Conservation (phyloP, 352 stramenopile species). For the Globisporangium sylvaticum region DNA sequence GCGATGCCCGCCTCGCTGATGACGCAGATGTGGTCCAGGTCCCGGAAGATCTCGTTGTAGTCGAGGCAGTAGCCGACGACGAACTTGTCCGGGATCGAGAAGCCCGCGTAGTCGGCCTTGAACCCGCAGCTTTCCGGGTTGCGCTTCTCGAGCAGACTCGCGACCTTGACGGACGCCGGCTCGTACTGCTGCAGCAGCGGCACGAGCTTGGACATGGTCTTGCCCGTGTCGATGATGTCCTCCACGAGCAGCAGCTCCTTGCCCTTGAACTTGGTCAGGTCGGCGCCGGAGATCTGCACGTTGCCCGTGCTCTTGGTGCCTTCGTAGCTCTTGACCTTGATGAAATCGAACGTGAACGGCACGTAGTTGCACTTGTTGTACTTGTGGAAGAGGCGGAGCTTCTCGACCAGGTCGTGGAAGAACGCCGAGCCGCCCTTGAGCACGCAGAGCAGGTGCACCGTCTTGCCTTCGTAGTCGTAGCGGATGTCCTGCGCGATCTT, state of each 20-base stretch:
- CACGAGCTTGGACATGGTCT: conserved; percentile 90
- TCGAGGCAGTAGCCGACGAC: conserved; percentile 95
- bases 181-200: conserved; percentile 79
- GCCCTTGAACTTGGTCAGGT: conserved; percentile 82
- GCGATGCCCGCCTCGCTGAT: conserved; percentile 92
- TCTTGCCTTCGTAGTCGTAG: conserved; percentile 86
- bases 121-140: conserved; percentile 87
- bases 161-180: conserved; percentile 85
- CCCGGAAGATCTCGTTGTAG: conserved; percentile 96
- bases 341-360: conserved; percentile 93
- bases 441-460: conserved; percentile 90
- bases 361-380: conserved; percentile 88
- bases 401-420: conserved; percentile 87
- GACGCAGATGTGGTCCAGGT: conserved; percentile 94
- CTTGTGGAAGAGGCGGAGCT: conserved; percentile 82
- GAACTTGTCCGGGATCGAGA: conserved; percentile 96
- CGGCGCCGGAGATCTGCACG: conserved; percentile 87
- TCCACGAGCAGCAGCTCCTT: conserved; percentile 95
- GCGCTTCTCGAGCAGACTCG: conserved; percentile 93
- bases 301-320: conserved; percentile 89
- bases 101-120: conserved; percentile 94
- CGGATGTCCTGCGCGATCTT: conserved; percentile 91
- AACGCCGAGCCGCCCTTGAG: conserved; percentile 90
- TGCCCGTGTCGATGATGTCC: conserved; percentile 97
- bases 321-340: conserved; percentile 94